Evolutionary conservation across 2,329 filamentous ascomycete species (phyloP).

Genomic region (Penicillium sp.): DNA sequence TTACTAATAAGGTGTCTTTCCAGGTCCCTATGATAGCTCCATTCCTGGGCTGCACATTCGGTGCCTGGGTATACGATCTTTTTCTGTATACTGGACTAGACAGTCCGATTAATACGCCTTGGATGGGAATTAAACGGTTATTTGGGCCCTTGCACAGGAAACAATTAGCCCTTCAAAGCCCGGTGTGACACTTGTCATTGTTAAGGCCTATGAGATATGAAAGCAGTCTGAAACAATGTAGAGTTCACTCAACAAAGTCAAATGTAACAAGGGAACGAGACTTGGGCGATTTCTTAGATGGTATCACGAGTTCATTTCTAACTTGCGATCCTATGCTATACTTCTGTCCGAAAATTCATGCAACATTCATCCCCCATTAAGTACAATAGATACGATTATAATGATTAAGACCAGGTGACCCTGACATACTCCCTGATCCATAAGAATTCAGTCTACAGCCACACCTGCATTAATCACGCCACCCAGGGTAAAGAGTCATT

Average conservation of each 20-base stretch:
- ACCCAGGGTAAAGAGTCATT: too few species aligned
- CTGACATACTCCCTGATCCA: too few species aligned
- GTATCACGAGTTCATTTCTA: neutral
- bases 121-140: constrained; percentile 61
- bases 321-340: neutral
- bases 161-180: constrained; percentile 12
- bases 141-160: constrained; percentile 23
- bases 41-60: constrained; percentile 63
- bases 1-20: neutral
- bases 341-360: neutral
- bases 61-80: constrained; percentile 66
- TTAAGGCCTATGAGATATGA: neutral
- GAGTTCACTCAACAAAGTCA: neutral
- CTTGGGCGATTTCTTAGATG: neutral
- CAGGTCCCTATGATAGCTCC: constrained; percentile 72
- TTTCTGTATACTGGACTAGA: constrained; percentile 66
- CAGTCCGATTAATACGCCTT: constrained; percentile 69
- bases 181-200: constrained; percentile 12
- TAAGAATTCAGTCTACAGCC: too few species aligned
- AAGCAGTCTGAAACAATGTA: neutral
- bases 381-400: too few species aligned
- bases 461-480: too few species aligned
- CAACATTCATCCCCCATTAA: too few species aligned
- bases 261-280: neutral
- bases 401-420: too few species aligned